Evolutionary conservation across 345 rosid genomes (phyloP).

Genomic region (Theobroma cacao): DNA sequence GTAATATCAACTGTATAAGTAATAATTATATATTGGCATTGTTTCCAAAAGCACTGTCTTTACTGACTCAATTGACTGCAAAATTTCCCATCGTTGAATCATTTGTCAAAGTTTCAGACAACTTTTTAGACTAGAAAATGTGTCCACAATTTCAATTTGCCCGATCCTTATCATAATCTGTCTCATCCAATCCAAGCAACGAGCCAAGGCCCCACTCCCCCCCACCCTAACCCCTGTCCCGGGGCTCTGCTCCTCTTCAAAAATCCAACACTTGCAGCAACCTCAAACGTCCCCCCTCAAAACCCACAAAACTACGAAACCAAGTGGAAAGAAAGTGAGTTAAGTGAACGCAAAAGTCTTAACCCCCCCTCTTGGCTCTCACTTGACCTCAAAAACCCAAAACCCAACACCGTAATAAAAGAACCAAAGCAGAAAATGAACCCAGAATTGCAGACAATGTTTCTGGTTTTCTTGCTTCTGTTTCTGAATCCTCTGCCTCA

Average conservation of each 20-base stretch:
- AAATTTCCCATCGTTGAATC: background rate
- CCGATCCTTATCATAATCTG: background rate
- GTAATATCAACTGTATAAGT: too few species aligned
- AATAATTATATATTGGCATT: too few species aligned
- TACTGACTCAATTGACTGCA: background rate
- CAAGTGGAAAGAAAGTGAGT: background rate
- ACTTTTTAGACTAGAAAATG: background rate
- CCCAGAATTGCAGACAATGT: constrained; percentile 21
- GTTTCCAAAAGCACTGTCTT: background rate
- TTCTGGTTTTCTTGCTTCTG: constrained; percentile 31
- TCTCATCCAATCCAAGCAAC: background rate
- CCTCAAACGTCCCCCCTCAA: background rate
- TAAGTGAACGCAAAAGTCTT: background rate
- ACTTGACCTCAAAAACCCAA: background rate
- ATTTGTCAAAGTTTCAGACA: background rate
- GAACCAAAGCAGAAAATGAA: background rate
- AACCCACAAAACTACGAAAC: background rate
- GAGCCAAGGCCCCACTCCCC: constrained; percentile 1
- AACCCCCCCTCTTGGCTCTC: background rate
- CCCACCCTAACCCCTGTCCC: background rate
- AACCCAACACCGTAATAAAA: background rate
- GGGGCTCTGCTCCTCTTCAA: background rate
- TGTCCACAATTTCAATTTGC: too few species aligned
- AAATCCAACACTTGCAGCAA: background rate
- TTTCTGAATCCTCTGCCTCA: constrained; percentile 17